Percentiles rank a stretch among this genome's conserved stretches.
Conservation (phyloP, 306 rosid species). For the Fagus crenata region DNA sequence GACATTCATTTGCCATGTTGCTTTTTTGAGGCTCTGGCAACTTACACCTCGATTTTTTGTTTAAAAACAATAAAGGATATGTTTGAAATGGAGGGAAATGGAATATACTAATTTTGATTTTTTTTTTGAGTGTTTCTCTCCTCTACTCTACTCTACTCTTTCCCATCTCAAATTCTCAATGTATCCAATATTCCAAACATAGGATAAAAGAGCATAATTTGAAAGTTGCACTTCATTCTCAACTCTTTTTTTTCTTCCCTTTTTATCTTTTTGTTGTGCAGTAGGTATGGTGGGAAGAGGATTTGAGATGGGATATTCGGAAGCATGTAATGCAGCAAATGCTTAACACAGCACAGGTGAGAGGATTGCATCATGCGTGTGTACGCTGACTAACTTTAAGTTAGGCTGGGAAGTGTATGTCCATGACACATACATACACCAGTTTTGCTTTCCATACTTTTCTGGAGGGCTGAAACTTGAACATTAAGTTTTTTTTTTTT, state of each 20-base stretch:
- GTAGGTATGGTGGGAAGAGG: neutral
- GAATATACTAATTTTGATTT: no score
- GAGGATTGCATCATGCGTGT: neutral
- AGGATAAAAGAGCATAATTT: no score
- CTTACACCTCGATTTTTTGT: constrained; percentile 12
- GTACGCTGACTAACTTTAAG: neutral
- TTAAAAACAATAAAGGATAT: neutral
- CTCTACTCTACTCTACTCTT: no score
- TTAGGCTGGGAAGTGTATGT: no score
- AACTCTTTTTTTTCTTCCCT: neutral
- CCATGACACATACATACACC: no score
- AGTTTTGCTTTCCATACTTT: no score
- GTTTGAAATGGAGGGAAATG: no score
- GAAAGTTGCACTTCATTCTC: neutral
- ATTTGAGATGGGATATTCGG: neutral
- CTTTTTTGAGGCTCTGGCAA: constrained; percentile 24
- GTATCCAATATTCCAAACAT: no score
- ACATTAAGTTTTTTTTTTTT: no score
- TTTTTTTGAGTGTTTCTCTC: no score
- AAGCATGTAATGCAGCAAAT: neutral
- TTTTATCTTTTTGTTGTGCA: neutral
- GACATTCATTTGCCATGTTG: constrained; percentile 42
- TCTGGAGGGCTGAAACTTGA: no score
- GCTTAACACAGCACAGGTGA: neutral
- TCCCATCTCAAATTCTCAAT: no score